Base-by-base conservation (phyloP, 1,139 yeast species). In the Scheffersomyces cryptocercus region DNA sequence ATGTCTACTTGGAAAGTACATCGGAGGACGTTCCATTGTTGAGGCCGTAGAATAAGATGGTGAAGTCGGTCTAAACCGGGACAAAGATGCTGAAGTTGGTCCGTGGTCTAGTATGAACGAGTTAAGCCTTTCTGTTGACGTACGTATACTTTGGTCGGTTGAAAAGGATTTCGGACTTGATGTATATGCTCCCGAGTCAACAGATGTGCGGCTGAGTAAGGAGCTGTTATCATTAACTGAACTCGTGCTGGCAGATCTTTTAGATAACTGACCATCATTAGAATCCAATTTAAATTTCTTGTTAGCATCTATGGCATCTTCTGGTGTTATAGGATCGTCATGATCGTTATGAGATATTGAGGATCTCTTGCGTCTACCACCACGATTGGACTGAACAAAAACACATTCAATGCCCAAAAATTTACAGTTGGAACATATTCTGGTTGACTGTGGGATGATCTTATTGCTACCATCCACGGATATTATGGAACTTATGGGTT, bases 331-430 rank as follows among this genome's bases (percentile, higher is more conserved):
- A 5, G 26, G 16, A 37, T n/a, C 36, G 35, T 38, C 45, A 15
- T 30, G 26, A 14, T 35, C 43, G 42, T 33, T 39, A 13, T 36
- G 35, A 13, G 34, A 36, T 26, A 24, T 28, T 15, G 37, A 24
- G 13, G 35, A 38, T 28, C 66, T 58, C 46, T 67, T 71, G 47
- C 70, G 69, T 29, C 86, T 64, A 3, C 86, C 87, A 14, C 87
- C 86, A 41, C 86, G 59, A 53, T 73, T 79, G 43, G 81, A 73
- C 47, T 77, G 79, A 15, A 81, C 84, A 60, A 80, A 82, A 14
- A 81, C 73, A 58, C 87, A 82, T 30, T 75, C 75, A 1, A 70
- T 59, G 4, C 77, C 76, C 28, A 77, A 58, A n/a, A 69, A 54
- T 44, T 65, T 64, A 54, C 86, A 81, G 53, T 80, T 80, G 28